A percentile compares a stretch with the other conserved stretches of the same genome.
These are phyloP conservation scores for Gentiana macrophylla DNA, from an alignment of 257 asterid species.

Conservation along the genomic window DNA sequence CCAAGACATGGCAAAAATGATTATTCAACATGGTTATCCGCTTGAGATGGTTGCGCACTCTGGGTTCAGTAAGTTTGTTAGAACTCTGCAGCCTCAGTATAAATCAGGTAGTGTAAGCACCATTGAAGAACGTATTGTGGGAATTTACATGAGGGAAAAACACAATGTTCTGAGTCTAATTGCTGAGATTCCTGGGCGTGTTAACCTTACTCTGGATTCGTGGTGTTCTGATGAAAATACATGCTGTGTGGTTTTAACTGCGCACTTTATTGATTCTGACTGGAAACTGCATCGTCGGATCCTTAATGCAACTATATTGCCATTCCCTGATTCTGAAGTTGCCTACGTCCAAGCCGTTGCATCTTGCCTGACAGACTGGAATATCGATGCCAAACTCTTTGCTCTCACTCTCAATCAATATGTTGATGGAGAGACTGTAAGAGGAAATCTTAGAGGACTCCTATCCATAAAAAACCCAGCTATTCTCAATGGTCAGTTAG, in stretches of 20 bases:
- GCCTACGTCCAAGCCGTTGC: conserved; percentile 42
- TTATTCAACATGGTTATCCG: conserved; percentile 71
- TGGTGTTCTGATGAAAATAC: conserved; percentile 50
- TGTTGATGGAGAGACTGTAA: conserved; percentile 21
- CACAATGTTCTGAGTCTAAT: conserved; percentile 46
- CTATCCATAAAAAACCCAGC: conserved; percentile 35
- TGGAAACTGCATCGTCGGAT: conserved; percentile 65
- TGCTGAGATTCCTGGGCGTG: conserved; percentile 49
- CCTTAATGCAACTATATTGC: conserved; percentile 35
- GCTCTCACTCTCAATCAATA: conserved; percentile 43
- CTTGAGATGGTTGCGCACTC: conserved; percentile 59
- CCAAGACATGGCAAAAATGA: conserved; percentile 56
- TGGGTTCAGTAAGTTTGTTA: conserved; percentile 49
- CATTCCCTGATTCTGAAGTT: conserved; percentile 51
- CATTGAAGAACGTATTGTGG: conserved; percentile 41
- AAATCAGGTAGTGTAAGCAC: conserved; percentile 21
- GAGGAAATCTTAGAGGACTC: conserved; percentile 41
- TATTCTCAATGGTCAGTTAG: conserved; percentile 59
- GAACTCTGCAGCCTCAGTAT: conserved; percentile 55
- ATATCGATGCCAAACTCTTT: conserved; percentile 38
- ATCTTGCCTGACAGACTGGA: conserved; percentile 65
- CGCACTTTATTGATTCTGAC: conserved; percentile 61
- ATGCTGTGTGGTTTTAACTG: conserved; percentile 45
- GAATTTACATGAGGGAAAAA: conserved; percentile 48
- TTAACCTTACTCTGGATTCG: conserved; percentile 56